Conservation (phyloP, 2,329 filamentous ascomycete genomes). For the Fusarium coffeatum region DNA sequence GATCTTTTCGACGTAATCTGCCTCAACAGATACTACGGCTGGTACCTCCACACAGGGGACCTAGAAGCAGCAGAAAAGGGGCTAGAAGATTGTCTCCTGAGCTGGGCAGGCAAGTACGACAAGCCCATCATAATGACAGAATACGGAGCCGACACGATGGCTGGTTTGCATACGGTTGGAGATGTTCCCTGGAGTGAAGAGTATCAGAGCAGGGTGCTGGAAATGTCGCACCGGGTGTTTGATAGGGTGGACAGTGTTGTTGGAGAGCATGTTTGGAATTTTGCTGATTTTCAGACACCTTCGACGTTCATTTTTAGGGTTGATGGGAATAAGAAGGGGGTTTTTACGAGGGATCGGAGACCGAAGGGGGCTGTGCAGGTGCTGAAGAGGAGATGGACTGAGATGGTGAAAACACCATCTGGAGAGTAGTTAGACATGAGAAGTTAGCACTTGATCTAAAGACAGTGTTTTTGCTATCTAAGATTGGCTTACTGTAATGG, state of each 20-base stretch:
- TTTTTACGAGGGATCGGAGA: constrained; percentile 29
- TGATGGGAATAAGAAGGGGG: constrained; percentile 36
- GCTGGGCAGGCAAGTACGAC: background rate
- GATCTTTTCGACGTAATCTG: background rate
- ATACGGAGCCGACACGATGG: background rate
- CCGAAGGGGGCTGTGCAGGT: constrained; percentile 18
- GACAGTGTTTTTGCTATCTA: too few relatives aligned
- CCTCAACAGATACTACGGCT: background rate
- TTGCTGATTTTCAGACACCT: constrained; percentile 32
- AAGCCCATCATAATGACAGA: background rate
- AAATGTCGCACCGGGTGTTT: constrained; percentile 35
- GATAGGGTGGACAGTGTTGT: constrained; percentile 29
- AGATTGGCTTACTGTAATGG: too few relatives aligned
- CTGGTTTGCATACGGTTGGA: constrained; percentile 13
- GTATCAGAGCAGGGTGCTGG: constrained; percentile 22
- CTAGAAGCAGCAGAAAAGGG: background rate
- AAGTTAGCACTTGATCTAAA: background rate
- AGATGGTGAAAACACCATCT: background rate
- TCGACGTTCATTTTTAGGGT: constrained; percentile 28
- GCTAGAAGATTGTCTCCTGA: background rate
- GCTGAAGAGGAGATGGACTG: constrained; percentile 16
- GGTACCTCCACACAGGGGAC: background rate
- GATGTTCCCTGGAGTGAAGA: constrained; percentile 38
- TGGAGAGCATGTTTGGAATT: constrained; percentile 36
- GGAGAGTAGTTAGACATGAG: background rate